Conservation (phyloP, 1,284 basidiomycete genomes). For the Amylostereum chailletii region DNA sequence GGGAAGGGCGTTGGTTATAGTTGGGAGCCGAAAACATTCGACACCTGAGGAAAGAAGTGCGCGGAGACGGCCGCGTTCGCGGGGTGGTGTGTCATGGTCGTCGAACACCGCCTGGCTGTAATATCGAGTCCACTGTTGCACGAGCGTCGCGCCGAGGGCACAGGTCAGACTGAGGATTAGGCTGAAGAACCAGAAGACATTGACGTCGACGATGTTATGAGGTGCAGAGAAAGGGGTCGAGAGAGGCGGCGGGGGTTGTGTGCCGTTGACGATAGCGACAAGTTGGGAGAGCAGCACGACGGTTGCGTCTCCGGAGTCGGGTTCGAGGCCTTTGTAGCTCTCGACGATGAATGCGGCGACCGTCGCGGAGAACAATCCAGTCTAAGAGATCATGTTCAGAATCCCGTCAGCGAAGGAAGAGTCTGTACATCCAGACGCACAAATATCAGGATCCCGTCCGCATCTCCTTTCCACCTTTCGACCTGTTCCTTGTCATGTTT, state of each 20-base stretch:
- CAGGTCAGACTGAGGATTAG: constrained; percentile 16
- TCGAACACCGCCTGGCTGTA: constrained; percentile 11
- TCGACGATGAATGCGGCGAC: not conserved
- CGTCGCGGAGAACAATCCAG: not conserved
- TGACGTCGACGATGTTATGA: constrained; percentile 17
- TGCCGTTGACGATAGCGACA: not conserved
- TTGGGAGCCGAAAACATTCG: constrained; percentile 24
- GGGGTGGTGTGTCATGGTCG: constrained; percentile 18
- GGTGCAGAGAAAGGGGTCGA: not conserved
- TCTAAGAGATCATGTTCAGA: not conserved
- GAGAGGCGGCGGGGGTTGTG: not conserved
- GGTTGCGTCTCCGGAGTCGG: not conserved
- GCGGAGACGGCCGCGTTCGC: constrained; percentile 28
- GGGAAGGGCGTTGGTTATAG: constrained; percentile 29
- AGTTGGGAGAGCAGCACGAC: too few relatives aligned
- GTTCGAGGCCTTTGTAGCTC: not conserved
- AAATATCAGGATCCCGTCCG: not conserved
- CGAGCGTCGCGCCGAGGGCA: constrained; percentile 18
- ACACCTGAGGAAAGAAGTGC: constrained; percentile 28
- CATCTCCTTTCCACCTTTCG: not conserved
- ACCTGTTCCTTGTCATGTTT: not conserved
- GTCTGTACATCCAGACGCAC: not conserved
- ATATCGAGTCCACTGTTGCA: constrained; percentile 17
- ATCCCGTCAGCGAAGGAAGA: not conserved
- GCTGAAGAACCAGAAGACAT: constrained; percentile 26